These are phyloP conservation scores for Mycogone perniciosa DNA, from an alignment of 2,329 filamentous ascomycete genomes.

Conservation along the genomic window DNA sequence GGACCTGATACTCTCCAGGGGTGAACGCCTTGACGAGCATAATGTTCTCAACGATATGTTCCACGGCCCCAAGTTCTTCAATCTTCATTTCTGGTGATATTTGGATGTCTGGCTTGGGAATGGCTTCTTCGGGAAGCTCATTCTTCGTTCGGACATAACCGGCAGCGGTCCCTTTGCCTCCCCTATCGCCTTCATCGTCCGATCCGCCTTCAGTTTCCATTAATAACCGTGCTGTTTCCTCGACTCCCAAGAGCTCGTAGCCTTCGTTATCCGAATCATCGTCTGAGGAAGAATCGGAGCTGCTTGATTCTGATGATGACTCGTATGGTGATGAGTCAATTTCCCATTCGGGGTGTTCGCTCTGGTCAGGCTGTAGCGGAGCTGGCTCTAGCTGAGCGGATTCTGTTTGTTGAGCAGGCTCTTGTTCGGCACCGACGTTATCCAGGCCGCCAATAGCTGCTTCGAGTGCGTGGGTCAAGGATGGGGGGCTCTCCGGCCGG, in stretches of 20 bases:
- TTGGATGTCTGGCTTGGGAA: constrained; percentile 70
- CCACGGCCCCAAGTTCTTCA: constrained; percentile 65
- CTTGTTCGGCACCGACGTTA: constrained; percentile 6
- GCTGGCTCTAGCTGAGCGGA: constrained; percentile 13
- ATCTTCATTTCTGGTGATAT: constrained; percentile 73
- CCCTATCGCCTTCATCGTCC: constrained; percentile 63
- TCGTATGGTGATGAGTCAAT: constrained; percentile 70
- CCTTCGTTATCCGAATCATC: constrained; percentile 51
- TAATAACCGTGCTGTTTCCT: constrained; percentile 76
- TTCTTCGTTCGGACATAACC: constrained; percentile 71
- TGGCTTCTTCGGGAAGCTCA: constrained; percentile 58
- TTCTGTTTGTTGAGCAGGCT: not conserved
- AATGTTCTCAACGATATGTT: constrained; percentile 72
- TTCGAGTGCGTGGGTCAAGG: constrained; percentile 37
- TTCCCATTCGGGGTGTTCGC: constrained; percentile 72
- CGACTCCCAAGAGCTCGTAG: constrained; percentile 69
- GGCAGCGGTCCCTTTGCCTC: constrained; percentile 31
- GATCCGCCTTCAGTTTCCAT: constrained; percentile 78
- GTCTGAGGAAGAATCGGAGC: constrained; percentile 54
- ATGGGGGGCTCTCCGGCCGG: constrained; percentile 29
- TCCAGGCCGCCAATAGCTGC: constrained; percentile 37
- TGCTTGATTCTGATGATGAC: constrained; percentile 55
- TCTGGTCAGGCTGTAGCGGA: constrained; percentile 27
- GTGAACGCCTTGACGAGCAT: constrained; percentile 72
- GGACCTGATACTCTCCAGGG: constrained; percentile 74